Base-by-base conservation (phyloP, 305 asterid genomes). In the Vinca major region DNA sequence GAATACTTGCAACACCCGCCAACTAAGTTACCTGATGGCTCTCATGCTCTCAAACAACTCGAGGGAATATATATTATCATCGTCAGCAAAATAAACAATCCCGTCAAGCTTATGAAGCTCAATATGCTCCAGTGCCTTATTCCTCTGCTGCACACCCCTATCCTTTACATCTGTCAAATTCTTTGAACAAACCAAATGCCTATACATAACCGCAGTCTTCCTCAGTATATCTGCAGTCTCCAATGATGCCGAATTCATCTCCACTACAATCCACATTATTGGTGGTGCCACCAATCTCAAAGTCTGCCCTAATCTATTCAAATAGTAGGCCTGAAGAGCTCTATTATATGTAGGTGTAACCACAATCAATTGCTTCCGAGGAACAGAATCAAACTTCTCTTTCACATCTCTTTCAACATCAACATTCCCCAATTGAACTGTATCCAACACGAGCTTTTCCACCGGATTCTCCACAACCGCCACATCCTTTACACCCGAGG, bases 71-170 rank as follows among this genome's bases (percentile, higher is more conserved):
- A 88, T 77, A 74, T 92, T 92, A 77, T 92, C 98, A 71, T 92
- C 98, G 72, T 90, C 98, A 1, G 97, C 99, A 79, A 93, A 91
- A 75, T 91, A 93, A 70, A 89, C 95, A 75, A 91, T 84, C 58
- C 99, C 99, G 45, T 91, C 92, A 58, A 93, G 96, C 83, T 74
- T 86, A 69, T 90, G 99, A 75, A 71, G 82, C 83, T 87, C 95
- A 26, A 93, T 89, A 80, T 90, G 97, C 81, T 89, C 92, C 44
- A 93, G 68, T 0, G 96, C 99, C 12, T 85, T 77, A 78, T 93
- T 93, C 84, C 99, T 74, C 73, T 93, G 99, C 82, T 90, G 96
- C 80, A 93, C 96, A 20, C 97, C 97, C 63, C 96, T 86, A 80
- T 90, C 97, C 82, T 89, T 93, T 47, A 79, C 79, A 74, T 82